Conservation (phyloP, 2,329 filamentous ascomycete genomes). For the Volutella citrinella region DNA sequence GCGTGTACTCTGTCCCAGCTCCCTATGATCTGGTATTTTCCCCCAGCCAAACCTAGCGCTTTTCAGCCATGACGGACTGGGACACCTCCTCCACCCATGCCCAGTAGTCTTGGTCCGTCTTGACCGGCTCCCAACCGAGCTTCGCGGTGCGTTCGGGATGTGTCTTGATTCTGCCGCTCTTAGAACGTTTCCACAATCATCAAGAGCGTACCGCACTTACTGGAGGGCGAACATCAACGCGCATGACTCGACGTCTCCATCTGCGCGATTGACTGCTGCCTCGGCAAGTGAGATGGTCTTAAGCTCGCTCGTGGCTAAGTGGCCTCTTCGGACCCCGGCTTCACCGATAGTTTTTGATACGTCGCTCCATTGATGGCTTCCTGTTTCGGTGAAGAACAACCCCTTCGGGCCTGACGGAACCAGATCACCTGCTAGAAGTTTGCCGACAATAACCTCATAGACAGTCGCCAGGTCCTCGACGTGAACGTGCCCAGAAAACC, state of each 20-base stretch:
- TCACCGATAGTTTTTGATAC: constrained; percentile 3
- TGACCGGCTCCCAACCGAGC: constrained; percentile 7
- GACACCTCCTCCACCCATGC: constrained; percentile 1
- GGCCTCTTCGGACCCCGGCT: constrained; percentile 1
- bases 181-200: background rate
- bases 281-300: constrained; percentile 5
- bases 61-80: background rate
- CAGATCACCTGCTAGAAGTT: background rate
- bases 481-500: constrained; percentile 4
- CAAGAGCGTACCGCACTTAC: background rate
- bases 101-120: constrained; percentile 4
- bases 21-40: no score
- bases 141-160: background rate
- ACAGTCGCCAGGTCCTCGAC: constrained; percentile 7
- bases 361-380: constrained; percentile 5
- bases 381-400: constrained; percentile 7
- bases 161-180: constrained; percentile 5
- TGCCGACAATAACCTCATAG: constrained; percentile 5
- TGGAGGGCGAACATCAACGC: constrained; percentile 5
- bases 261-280: background rate
- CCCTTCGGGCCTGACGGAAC: constrained; percentile 3
- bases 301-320: constrained; percentile 1
- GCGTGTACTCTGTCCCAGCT: no score
- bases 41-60: no score
- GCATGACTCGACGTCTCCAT: constrained; percentile 1